A percentile compares a stretch with the other conserved stretches of the same genome.
These are phyloP conservation scores for Carex scoparia DNA, from an alignment of 176 grass and related monocot genomes.

Conservation along the genomic window DNA sequence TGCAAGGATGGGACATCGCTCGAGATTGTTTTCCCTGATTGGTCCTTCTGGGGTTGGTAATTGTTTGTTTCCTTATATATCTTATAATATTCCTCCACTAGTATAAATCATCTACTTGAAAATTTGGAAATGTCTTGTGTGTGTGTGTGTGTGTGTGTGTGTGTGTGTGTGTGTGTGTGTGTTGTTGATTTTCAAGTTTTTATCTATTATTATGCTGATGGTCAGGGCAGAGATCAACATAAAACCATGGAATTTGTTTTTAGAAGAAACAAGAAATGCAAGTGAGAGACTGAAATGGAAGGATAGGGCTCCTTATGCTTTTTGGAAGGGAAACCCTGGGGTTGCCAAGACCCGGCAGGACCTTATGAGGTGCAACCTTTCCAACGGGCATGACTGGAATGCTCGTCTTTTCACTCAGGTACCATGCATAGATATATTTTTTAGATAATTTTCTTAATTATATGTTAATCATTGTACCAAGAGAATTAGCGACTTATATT, in stretches of 20 bases:
- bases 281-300: constrained; percentile 49
- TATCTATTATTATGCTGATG: background rate
- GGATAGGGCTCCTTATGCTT: constrained; percentile 57
- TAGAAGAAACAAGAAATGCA: constrained; percentile 29
- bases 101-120: background rate
- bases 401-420: constrained; percentile 52
- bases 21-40: constrained; percentile 72
- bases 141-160: background rate
- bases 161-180: background rate
- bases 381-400: constrained; percentile 53
- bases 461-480: background rate
- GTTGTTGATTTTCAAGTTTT: background rate
- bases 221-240: constrained; percentile 74
- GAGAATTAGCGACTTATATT: background rate
- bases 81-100: background rate
- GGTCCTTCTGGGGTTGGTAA: constrained; percentile 90
- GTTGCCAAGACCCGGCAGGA: constrained; percentile 38
- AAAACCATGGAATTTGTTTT: constrained; percentile 65
- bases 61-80: background rate
- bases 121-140: background rate
- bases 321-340: constrained; percentile 68
- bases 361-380: constrained; percentile 63
- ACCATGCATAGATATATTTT: background rate
- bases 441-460: background rate
- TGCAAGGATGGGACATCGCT: constrained; percentile 41